phyloP scores from a whole-genome alignment of 495 filamentous ascomycete species.

The Penicillium crystallinum region DNA sequence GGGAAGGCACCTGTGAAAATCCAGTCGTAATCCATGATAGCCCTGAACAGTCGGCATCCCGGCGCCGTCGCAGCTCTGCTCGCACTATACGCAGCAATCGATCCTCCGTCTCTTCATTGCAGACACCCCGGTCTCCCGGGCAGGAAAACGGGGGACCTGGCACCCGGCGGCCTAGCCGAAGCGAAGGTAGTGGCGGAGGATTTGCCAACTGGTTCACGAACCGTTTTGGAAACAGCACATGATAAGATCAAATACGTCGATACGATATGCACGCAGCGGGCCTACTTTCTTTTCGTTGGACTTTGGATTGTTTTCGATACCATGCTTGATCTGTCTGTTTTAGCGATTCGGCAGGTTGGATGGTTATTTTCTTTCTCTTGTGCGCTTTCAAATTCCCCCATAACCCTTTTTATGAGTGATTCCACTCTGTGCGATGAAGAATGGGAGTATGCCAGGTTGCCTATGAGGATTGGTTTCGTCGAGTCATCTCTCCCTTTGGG shows the following conservation, averaged over 20 bases:
- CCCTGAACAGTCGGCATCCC: conserved; percentile 15
- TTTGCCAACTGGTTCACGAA: conserved; percentile 36
- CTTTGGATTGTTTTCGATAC: neutral
- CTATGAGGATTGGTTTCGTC: neutral
- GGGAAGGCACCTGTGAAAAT: conserved; percentile 29
- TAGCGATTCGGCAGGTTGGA: neutral
- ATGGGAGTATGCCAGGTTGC: neutral
- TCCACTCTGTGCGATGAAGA: neutral
- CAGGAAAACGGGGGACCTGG: conserved; percentile 7
- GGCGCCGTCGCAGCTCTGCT: conserved; percentile 18
- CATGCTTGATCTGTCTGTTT: neutral
- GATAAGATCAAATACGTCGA: neutral
- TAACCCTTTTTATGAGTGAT: conserved; percentile 1
- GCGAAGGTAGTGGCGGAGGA: conserved; percentile 24
- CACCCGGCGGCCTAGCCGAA: conserved; percentile 15
- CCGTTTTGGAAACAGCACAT: conserved; percentile 24
- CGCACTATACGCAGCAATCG: conserved; percentile 15
- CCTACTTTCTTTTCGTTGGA: neutral
- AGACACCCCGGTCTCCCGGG: neutral
- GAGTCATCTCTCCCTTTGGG: neutral
- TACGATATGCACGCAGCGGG: neutral
- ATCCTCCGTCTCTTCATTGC: conserved; percentile 16
- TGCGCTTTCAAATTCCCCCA: neutral
- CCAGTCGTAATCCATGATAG: conserved; percentile 28
- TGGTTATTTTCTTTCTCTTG: neutral